These are phyloP conservation scores for Plasmodium coatneyi DNA, from an alignment of 169 alveolate species.

Conservation along the genomic window DNA sequence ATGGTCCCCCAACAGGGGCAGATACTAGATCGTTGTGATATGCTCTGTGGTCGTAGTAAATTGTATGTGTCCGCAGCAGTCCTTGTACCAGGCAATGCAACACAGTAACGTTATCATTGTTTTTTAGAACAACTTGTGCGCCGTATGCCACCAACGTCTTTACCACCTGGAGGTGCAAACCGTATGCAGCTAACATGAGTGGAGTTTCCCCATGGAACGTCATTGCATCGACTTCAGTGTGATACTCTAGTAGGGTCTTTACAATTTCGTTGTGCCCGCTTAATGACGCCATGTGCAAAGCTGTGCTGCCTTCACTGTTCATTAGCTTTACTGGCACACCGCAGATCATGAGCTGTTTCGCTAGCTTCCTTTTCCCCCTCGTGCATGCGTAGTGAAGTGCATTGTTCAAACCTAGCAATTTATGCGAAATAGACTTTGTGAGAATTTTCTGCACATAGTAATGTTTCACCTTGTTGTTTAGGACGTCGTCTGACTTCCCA, in stretches of 20 bases:
- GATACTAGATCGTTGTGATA: not conserved
- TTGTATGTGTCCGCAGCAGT: slow-evolving; percentile 27
- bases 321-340: slow-evolving; percentile 83
- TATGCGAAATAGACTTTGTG: slow-evolving; percentile 84
- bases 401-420: slow-evolving; percentile 85
- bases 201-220: slow-evolving; percentile 90
- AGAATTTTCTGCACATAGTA: slow-evolving; percentile 52
- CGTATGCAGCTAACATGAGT: slow-evolving; percentile 87
- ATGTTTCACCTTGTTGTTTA: slow-evolving; percentile 43
- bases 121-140: slow-evolving; percentile 70
- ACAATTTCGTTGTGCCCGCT: slow-evolving; percentile 89
- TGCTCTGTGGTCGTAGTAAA: slow-evolving; percentile 7
- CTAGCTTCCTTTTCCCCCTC: slow-evolving; percentile 85
- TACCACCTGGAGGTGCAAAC: slow-evolving; percentile 81
- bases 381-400: slow-evolving; percentile 90
- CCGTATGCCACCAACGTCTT: slow-evolving; percentile 80
- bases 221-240: slow-evolving; percentile 78
- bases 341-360: slow-evolving; percentile 85
- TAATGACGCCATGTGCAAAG: slow-evolving; percentile 89
- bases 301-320: slow-evolving; percentile 90
- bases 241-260: slow-evolving; percentile 78
- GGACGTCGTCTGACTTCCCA: not conserved
- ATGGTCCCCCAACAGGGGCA: not conserved
- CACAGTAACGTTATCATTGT: slow-evolving; percentile 26
- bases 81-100: slow-evolving; percentile 64